These are phyloP conservation scores for Trichosporon coremiiforme DNA, from an alignment of 1,284 basidiomycete genomes.

Conservation along the genomic window DNA sequence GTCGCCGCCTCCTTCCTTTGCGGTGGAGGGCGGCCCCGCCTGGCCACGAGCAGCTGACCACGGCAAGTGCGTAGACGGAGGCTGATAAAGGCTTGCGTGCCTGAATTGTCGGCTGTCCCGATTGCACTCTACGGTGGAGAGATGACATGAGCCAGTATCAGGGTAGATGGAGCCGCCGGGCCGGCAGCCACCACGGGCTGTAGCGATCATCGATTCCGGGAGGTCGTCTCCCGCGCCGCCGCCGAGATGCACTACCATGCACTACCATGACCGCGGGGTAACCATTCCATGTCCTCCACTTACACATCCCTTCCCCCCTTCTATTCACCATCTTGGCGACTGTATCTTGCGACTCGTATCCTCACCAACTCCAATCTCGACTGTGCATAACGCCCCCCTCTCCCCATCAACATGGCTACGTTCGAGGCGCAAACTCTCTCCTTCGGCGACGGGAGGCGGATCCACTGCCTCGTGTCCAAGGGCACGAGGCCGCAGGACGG, in stretches of 20 bases:
- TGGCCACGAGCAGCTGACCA: background rate
- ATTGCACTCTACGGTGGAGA: background rate
- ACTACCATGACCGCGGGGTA: no score
- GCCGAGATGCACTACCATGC: background rate
- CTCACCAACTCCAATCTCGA: background rate
- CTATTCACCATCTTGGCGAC: no score
- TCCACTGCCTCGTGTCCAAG: constrained; percentile 25
- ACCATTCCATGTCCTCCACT: no score
- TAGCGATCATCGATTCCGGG: no score
- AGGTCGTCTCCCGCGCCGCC: background rate
- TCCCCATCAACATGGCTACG: background rate
- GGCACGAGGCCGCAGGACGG: constrained; percentile 60
- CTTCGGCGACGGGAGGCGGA: constrained; percentile 19
- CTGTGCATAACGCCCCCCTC: background rate
- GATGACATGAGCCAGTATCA: constrained; percentile 4
- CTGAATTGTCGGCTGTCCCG: constrained; percentile 1
- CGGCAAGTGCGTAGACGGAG: no score
- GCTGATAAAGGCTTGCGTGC: constrained; percentile 5
- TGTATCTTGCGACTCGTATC: no score
- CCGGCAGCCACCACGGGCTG: background rate
- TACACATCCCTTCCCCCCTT: no score
- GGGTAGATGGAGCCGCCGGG: background rate
- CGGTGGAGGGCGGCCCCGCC: background rate
- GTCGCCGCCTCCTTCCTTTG: background rate
- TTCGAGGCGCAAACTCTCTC: constrained; percentile 21